Base-by-base conservation (phyloP, 306 rosid species). In the Quercus parvula region DNA sequence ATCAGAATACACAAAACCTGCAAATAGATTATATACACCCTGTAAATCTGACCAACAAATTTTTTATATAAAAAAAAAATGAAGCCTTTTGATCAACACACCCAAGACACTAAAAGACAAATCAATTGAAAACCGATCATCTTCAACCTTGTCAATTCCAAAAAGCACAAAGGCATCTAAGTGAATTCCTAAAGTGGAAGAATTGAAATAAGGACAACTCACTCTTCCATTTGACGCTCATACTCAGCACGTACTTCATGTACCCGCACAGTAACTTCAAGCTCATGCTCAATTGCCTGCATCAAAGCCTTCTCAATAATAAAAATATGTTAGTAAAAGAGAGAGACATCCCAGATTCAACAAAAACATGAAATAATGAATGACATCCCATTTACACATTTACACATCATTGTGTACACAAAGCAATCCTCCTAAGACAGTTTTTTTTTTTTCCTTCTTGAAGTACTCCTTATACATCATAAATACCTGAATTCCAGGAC, bases 201-300 rank as follows among this genome's bases (percentile, higher is more conserved):
- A 64, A 28, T 63, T 5, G 46, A 59, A 69, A 58, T 51, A 13
- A 73, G 59, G 31, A 74, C 56, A 51, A 81, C 98, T 54, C 85
- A 95, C 99, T 89, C 99, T 86, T 91, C 96, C 85, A 84, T 91
- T 84, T 93, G 99, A 73, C 97, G 95, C 74, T 88, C 97, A 73
- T 95, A 93, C 79, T 89, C 98, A 55, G 86, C 77, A 62, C 99
- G 98, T 11, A 95, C 99, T 91, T 95, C 99, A 81, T 95, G 93
- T 31, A 92, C 96, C 74, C 97, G 88, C 30, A 93, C 96, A 0
- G 89, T 91, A 83, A 95, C 97, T 89, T 95, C 99, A 81, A 95
- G 98, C 66, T 95, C 98, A 55, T 93, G 96, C 82, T 95, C 98
- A 71, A 95, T 90, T 81, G 83, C 86, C 77, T 93, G 97, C 97